Evolutionary conservation across 495 filamentous ascomycete genomes (phyloP).

Genomic region (Margaritispora aquatica): DNA sequence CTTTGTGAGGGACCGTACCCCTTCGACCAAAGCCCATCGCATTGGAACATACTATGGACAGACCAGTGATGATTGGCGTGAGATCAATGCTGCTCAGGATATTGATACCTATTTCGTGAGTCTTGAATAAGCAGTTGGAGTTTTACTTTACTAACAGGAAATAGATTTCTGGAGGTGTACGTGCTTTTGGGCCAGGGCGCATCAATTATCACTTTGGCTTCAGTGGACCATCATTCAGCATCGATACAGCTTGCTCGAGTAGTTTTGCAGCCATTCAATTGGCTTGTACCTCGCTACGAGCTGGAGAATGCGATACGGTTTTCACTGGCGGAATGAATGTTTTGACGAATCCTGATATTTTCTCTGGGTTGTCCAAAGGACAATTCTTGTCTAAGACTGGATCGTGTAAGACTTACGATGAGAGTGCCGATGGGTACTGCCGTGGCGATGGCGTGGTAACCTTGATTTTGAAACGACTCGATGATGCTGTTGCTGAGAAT

Average conservation of each 20-base stretch:
- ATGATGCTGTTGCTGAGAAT: slow-evolving; percentile 67
- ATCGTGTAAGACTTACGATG: slow-evolving; percentile 40
- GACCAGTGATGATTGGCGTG: slow-evolving; percentile 37
- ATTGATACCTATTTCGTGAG: slow-evolving; percentile 93
- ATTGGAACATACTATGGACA: slow-evolving; percentile 43
- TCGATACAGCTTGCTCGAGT: slow-evolving; percentile 50
- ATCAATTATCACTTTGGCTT: slow-evolving; percentile 44
- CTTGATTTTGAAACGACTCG: slow-evolving; percentile 66
- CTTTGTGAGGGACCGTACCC: slow-evolving; percentile 74
- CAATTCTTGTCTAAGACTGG: slow-evolving; percentile 38
- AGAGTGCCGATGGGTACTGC: slow-evolving; percentile 64
- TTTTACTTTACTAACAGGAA: slow-evolving; percentile 79
- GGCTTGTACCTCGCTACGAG: slow-evolving; percentile 39
- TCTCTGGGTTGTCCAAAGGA: slow-evolving; percentile 66
- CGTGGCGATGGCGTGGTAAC: slow-evolving; percentile 66
- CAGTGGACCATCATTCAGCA: slow-evolving; percentile 38
- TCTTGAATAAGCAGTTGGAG: slow-evolving; percentile 73
- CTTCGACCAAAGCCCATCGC: slow-evolving; percentile 41
- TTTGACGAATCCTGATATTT: slow-evolving; percentile 80
- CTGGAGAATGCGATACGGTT: slow-evolving; percentile 31
- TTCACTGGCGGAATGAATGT: slow-evolving; percentile 73
- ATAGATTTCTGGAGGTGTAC: slow-evolving; percentile 81
- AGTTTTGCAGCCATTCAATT: slow-evolving; percentile 46
- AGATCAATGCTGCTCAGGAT: slow-evolving; percentile 82
- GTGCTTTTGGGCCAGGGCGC: slow-evolving; percentile 70